Base-by-base conservation (phyloP, 352 stramenopile genomes). In the Pythium rhizo-oryzae region DNA sequence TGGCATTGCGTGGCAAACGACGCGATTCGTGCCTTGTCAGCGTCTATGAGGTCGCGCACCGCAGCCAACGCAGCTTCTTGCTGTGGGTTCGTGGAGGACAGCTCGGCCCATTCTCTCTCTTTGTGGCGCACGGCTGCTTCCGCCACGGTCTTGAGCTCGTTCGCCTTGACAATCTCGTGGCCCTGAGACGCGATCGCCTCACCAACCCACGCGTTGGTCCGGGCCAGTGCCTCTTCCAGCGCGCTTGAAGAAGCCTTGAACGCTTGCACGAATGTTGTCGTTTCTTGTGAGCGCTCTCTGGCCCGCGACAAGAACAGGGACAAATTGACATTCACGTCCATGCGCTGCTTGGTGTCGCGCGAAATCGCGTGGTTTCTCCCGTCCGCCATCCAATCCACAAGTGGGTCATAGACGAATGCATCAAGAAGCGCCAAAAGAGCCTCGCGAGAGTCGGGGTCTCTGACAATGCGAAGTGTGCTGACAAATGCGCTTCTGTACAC, bases 321-420 rank as follows among this genome's bases (percentile, higher is more conserved):
- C 15, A 96, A 69, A n/a, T 94, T 93, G 50, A 96, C 87, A 39
- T 93, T 93, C 51, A 89, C 84, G 60, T 94, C 88, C 25, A 96
- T 72, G 0, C 88, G 84, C 33, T 85, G 77, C 61, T 93, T 93
- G 49, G 37, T 55, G 23, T 66, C 44, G 21, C 62, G 57, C 21
- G 59, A 67, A n/a, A 65, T 62, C 0, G 61, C 43, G 15, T 62
- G 59, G n/a, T 52, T 46, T 30, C 65, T 69, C 16, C 61, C 62
- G 28, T 60, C 59, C 3, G 47, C 58, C 5, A 68, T 80, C 89
- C 90, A 97, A 53, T 97, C 85, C 8, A 85, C 75, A 4, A 97
- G 75, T 24, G 90, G 90, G 15, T 92, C 88, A 64, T 97, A 96
- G 50, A 95, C 86, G 52, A 97, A 97, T 13, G 89, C 85, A 49